Base-by-base conservation (phyloP, 495 filamentous ascomycete species). In the Recurvomyces mirabilis region DNA sequence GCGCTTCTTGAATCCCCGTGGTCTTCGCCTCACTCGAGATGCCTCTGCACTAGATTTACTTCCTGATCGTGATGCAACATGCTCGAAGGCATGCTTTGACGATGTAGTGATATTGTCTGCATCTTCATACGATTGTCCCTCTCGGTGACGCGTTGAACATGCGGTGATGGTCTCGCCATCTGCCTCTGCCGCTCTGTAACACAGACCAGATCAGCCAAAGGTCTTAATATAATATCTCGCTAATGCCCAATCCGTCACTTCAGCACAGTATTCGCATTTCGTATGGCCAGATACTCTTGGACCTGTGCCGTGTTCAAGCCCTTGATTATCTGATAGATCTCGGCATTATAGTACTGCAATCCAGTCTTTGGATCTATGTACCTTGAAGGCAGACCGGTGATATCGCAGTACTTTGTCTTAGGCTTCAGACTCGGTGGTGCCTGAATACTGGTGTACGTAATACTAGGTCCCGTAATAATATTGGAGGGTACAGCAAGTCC, bases 351-450 rank as follows among this genome's bases (percentile, higher is more conserved):
- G 63, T 95, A 98, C 25, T 87, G 70, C 52, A 98, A 62, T 37
- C 87, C 74, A 11, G 87, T 89, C 69, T 96, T 96, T 6, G 91
- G 91, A 56, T 96, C 89, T 9, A 84, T 79, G 49, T 98, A 98
- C 14, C 80, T 77, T 14, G 85, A 85, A 10, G 84, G 73, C 50
- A 95, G 64, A 15, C 93, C 93, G 5, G 91, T 96, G 58, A 96
- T 73, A 61, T 96, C 93, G 68, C 93, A 96, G 64, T 95, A 96
- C 47, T 79, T 80, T 54, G 74, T 83, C 54, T 79, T 68, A 4
- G 79, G 75, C 49, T 76, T 75, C 24, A 94, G 63, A 30, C 80
- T 84, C 12, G 93, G 89, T 2, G 89, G 86, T 13, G 82, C 82
- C 54, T 94, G 88, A 53, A 98, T 89, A 56, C 94, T 94, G 10